Base-by-base conservation (phyloP, 2,329 filamentous ascomycete genomes). In the Fusarium sp. region DNA sequence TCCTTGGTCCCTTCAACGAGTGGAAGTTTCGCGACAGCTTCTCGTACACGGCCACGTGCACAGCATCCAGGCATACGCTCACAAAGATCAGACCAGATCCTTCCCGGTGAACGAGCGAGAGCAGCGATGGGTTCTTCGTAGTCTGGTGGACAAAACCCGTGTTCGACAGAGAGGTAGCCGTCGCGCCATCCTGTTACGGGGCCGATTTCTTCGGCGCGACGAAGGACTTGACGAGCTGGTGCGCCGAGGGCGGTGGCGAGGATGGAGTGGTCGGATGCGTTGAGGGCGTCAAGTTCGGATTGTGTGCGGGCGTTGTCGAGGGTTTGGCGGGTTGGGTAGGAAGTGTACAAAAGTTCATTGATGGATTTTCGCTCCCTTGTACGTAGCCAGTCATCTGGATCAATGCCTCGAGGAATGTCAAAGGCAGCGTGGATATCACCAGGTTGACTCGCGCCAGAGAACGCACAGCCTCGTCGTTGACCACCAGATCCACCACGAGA, bases 71-170 rank as follows among this genome's bases (percentile, higher is more conserved):
- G 85, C 82, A 87, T 87, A 4, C 85, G 78, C 71, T 86, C 84
- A 59, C 83, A 85, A 1, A 87, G 78, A 63, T 87, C 85, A 5
- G 83, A 83, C 85, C 86, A 88, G 18, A 87, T 81, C n/a, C 85
- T 78, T 1, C 85, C 85, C 0, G 84, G 84, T 0, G 83, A 85
- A 81, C 82, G 18, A 82, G 78, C 7, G 5, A 73, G 66, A 4
- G 83, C 84, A 6, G 80, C 82, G 2, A 81, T 80, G 0, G 85
- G 78, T 59, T 84, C 85, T 63, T 85, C 83, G 14, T 84, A 82
- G 63, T 87, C 84, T 2, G 81, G 81, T 0, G 85, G 83, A 21
- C 82, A 84, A 63, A 87, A 87, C 1, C 85, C 86, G 40, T 86
- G 82, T 54, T 86, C 84, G 20, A 80, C 80, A 16, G 66, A 69